Base-by-base conservation (phyloP, 805 yeast genomes). In the Metschnikowia picachoensis region DNA sequence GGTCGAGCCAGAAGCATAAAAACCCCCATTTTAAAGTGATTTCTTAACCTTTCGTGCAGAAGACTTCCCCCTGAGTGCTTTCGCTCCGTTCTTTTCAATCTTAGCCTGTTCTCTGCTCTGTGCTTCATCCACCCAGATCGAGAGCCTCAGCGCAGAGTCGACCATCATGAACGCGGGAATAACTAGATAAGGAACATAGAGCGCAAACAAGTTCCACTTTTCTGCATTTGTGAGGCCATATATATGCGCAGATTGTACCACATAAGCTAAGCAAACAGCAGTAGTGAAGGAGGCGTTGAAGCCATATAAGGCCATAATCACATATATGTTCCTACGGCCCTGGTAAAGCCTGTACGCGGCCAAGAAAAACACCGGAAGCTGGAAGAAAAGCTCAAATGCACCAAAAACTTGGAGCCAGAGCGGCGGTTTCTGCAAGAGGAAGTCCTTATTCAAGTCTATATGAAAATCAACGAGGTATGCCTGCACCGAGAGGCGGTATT, bases 271-370 rank as follows among this genome's bases (percentile, higher is more conserved):
- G 61, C 97, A 92, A 20, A 82, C 78, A 32, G 82, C 62, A 0
- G 97, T 89, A 5, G 97, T 89, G 42, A 85, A 68, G 4, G 84
- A 69, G 0, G 97, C 98, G 59, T 88, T 89, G 56, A 86, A 76
- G 3, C 92, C 96, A 63, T 94, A 92, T 6, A 83, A 57, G 12
- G 79, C 66, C 53, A 83, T 62, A 60, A 71, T 73, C 20, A 61
- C 52, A 43, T 58, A 48, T 51, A 64, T 51, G 44, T 61, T 15
- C 43, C 37, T 36, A 44, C 38, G 27, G 8, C 49, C 46, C 25
- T 35, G 15, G 40, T 52, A 46, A 39, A 65, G 53, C 29, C 49
- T 46, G 32, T 48, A 55, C 0, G 74, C 72, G 11, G 76, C 80
- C 12, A 67, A 51, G 37, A 80, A 57, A 64, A 94, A 94, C 28